Percentiles rank a stretch among this genome's conserved stretches.
phyloP scores from a whole-genome alignment of 768 basidiomycete species.

The Suillus weaverae region DNA sequence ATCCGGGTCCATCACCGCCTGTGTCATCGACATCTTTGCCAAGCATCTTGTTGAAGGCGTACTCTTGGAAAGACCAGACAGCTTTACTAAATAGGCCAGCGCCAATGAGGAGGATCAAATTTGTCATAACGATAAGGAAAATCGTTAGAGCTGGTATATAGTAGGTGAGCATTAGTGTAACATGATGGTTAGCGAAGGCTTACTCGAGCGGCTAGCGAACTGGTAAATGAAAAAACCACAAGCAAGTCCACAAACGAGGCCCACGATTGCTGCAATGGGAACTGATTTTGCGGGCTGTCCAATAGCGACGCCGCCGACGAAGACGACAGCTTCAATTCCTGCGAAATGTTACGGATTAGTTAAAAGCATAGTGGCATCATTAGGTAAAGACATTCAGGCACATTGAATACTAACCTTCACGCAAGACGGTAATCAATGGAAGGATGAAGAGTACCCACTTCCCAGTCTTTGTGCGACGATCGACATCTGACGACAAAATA shows the following conservation, averaged over 20 bases:
- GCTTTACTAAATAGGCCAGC: slow-evolving; percentile 88
- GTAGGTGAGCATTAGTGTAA: neutral
- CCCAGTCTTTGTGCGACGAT: slow-evolving; percentile 51
- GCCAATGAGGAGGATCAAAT: slow-evolving; percentile 89
- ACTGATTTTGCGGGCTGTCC: slow-evolving; percentile 80
- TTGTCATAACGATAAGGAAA: slow-evolving; percentile 92
- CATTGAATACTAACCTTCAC: slow-evolving; percentile 61
- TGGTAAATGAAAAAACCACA: slow-evolving; percentile 78
- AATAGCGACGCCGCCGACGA: slow-evolving; percentile 92
- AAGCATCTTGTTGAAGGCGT: slow-evolving; percentile 66
- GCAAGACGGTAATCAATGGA: slow-evolving; percentile 87
- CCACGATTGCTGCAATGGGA: slow-evolving; percentile 87
- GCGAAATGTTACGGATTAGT: neutral
- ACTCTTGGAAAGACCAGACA: slow-evolving; percentile 67
- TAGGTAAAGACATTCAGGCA: neutral
- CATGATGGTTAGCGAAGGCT: slow-evolving; percentile 21
- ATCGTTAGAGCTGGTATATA: slow-evolving; percentile 59
- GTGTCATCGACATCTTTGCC: slow-evolving; percentile 73
- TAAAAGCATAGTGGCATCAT: neutral
- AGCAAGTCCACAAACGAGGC: slow-evolving; percentile 73
- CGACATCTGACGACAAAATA: slow-evolving; percentile 37
- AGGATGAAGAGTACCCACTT: slow-evolving; percentile 90
- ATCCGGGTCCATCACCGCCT: slow-evolving; percentile 77
- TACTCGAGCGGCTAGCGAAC: slow-evolving; percentile 74
- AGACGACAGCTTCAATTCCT: slow-evolving; percentile 89